Percentiles rank a stretch among this genome's conserved stretches.
Conservation (phyloP, 768 basidiomycete species). For the Collybia nuda region DNA sequence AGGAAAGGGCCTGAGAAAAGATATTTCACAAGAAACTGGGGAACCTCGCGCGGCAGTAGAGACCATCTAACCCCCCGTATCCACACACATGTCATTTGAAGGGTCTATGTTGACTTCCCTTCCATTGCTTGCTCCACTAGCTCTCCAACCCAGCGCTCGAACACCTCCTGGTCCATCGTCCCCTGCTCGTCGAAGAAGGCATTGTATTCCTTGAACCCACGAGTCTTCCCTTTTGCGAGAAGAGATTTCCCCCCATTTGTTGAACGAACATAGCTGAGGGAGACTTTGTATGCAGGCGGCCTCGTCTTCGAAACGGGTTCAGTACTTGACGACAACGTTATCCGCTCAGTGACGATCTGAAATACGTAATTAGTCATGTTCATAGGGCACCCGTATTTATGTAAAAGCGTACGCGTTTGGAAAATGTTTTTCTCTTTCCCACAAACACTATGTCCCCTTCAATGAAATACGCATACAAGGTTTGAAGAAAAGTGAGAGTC, state of each 20-base stretch:
- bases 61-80: background rate
- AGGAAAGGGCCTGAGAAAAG: no score
- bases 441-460: slow-evolving; percentile 85
- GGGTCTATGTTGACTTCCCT: slow-evolving; percentile 45
- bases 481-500: slow-evolving; percentile 67
- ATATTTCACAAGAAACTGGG: no score
- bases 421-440: slow-evolving; percentile 87
- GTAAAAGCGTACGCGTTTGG: slow-evolving; percentile 64
- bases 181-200: slow-evolving; percentile 84
- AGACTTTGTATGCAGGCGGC: slow-evolving; percentile 68
- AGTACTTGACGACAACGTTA: slow-evolving; percentile 75
- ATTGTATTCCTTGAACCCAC: slow-evolving; percentile 57
- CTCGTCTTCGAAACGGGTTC: slow-evolving; percentile 49
- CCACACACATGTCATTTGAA: slow-evolving; percentile 14
- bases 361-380: slow-evolving; percentile 36
- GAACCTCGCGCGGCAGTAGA: no score
- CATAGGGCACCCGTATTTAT: background rate
- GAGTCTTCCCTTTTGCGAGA: slow-evolving; percentile 66
- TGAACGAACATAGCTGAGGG: slow-evolving; percentile 72
- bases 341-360: slow-evolving; percentile 88
- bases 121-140: slow-evolving; percentile 75
- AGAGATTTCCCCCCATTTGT: slow-evolving; percentile 86
- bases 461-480: slow-evolving; percentile 82
- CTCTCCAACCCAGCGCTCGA: slow-evolving; percentile 78
- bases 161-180: slow-evolving; percentile 69